phyloP scores from a whole-genome alignment of 768 basidiomycete genomes.

The Termitomyces bulborhizus region DNA sequence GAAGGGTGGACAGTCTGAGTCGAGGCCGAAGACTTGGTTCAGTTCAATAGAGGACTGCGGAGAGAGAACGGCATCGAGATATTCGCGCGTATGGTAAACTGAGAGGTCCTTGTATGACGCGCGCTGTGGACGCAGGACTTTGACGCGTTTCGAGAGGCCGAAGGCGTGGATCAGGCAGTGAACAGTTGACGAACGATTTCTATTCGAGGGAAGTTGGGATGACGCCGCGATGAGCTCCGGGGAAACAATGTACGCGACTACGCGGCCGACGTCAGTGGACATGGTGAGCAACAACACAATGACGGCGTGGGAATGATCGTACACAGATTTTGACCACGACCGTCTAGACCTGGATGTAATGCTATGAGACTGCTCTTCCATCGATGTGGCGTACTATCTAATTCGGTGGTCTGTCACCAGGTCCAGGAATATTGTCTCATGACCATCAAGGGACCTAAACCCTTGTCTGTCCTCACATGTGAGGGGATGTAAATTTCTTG shows the following conservation, averaged over 20 bases:
- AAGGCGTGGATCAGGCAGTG: conserved; percentile 55
- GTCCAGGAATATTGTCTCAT: too few relatives aligned
- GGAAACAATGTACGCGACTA: conserved; percentile 48
- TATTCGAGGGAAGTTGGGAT: conserved; percentile 63
- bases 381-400: too few relatives aligned
- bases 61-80: conserved; percentile 53
- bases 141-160: conserved; percentile 34
- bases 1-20: conserved; percentile 75
- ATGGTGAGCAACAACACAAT: neutral
- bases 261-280: neutral
- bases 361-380: too few relatives aligned
- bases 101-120: conserved; percentile 55
- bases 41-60: conserved; percentile 1
- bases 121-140: conserved; percentile 43
- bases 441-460: too few relatives aligned
- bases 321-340: neutral
- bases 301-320: neutral
- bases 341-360: neutral
- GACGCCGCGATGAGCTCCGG: conserved; percentile 52
- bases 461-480: too few relatives aligned
- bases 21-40: conserved; percentile 27
- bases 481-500: too few relatives aligned
- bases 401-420: too few relatives aligned
- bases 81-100: conserved; percentile 67
- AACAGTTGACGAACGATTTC: conserved; percentile 56